These are phyloP conservation scores for Ophiostoma piceae DNA, from an alignment of 2,329 filamentous ascomycete genomes.

Conservation along the genomic window DNA sequence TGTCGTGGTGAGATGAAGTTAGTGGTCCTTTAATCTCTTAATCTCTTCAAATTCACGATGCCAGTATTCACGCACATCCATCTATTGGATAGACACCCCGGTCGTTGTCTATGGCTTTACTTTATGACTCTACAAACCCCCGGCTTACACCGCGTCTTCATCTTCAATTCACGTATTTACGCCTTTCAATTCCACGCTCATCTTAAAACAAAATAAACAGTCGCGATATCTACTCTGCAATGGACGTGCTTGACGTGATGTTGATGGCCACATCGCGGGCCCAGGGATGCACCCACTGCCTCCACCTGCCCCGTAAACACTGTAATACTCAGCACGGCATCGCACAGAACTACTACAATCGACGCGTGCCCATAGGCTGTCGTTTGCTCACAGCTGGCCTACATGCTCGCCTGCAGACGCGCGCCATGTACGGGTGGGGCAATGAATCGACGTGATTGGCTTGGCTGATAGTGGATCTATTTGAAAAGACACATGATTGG, in stretches of 20 bases:
- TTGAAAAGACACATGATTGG: neutral
- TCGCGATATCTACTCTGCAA: neutral
- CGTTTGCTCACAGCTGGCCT: conserved; percentile 7
- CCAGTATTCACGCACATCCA: neutral
- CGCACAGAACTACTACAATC: too few species aligned
- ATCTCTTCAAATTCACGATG: neutral
- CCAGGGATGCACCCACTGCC: neutral
- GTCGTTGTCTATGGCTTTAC: too few species aligned
- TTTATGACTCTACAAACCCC: too few species aligned
- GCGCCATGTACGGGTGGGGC: neutral
- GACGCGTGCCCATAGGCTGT: conserved; percentile 19
- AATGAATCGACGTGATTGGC: neutral
- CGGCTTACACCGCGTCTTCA: neutral
- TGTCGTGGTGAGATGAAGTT: neutral
- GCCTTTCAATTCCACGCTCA: neutral
- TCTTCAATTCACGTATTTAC: neutral
- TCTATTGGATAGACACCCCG: neutral
- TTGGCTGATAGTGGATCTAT: neutral
- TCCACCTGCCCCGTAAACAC: conserved; percentile 9
- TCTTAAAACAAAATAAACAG: conserved; percentile 2
- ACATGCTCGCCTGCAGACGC: neutral
- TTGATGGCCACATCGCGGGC: conserved; percentile 5
- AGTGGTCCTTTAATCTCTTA: neutral
- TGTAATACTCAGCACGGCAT: neutral
- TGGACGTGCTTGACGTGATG: neutral